Conservation (phyloP, 208 protist species). For the Trypanosoma melophagium region DNA sequence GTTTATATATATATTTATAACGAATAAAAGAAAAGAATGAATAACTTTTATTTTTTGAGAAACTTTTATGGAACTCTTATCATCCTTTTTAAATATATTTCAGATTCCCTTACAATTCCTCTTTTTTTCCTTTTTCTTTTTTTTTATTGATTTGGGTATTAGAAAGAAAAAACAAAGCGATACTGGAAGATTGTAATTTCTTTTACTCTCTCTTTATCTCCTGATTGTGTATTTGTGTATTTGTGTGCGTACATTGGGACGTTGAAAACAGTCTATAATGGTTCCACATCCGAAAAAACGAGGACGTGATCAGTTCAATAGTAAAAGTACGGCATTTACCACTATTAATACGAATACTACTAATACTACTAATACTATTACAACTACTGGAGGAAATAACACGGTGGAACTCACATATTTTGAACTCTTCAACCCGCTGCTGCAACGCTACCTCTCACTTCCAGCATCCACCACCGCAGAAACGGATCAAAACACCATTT, state of each 20-base stretch:
- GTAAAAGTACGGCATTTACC: not conserved
- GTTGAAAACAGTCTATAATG: too few relatives aligned
- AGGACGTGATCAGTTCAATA: too few relatives aligned
- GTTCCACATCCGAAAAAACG: too few relatives aligned
- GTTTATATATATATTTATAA: conserved; percentile 10
- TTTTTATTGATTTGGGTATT: not conserved
- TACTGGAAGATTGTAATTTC: not conserved
- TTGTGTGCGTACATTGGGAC: too few relatives aligned
- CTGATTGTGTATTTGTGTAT: too few relatives aligned
- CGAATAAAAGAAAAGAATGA: not conserved
- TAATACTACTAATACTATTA: not conserved
- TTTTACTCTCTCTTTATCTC: too few relatives aligned
- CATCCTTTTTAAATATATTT: too few relatives aligned
- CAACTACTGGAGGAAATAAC: not conserved
- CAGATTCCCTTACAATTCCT: too few relatives aligned
- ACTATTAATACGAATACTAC: not conserved
- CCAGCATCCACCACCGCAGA: not conserved
- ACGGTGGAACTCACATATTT: conserved; percentile 14
- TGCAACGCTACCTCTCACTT: conserved; percentile 43
- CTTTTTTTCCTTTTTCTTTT: not conserved
- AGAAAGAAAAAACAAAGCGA: not conserved
- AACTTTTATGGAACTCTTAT: not conserved
- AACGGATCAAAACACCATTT: not conserved
- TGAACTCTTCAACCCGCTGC: conserved; percentile 46
- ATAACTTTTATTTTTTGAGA: not conserved